These are phyloP conservation scores for Aspergillus persii DNA, from an alignment of 2,329 filamentous ascomycete species.

Conservation along the genomic window DNA sequence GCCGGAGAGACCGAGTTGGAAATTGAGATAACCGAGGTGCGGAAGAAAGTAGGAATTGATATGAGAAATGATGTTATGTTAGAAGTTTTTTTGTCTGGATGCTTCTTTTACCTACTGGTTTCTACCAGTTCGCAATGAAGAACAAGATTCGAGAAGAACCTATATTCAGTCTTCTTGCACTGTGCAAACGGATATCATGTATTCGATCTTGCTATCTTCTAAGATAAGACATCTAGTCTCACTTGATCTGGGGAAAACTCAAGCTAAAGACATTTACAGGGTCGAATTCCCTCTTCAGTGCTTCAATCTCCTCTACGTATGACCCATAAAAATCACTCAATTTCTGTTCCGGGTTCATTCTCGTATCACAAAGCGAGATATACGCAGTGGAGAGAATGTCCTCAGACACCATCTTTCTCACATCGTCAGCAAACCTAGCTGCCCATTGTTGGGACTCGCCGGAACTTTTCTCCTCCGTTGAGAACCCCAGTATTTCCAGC, in stretches of 20 bases:
- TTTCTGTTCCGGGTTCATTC: not conserved
- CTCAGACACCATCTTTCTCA: conserved; percentile 4
- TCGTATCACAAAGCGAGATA: conserved; percentile 13
- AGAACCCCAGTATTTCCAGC: conserved; percentile 17
- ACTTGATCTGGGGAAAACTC: not conserved
- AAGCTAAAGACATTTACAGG: conserved; percentile 15
- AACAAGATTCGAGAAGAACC: too few relatives aligned
- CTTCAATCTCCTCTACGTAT: conserved; percentile 12
- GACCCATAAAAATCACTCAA: conserved; percentile 18
- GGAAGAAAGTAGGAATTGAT: too few relatives aligned
- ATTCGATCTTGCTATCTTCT: too few relatives aligned
- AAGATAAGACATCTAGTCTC: not conserved
- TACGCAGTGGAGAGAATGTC: conserved; percentile 17
- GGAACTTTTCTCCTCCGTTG: not conserved
- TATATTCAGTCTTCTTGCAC: too few relatives aligned
- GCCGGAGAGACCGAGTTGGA: too few relatives aligned
- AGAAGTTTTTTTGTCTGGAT: too few relatives aligned
- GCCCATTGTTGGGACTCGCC: conserved; percentile 12
- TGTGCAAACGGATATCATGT: too few relatives aligned
- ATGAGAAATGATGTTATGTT: too few relatives aligned
- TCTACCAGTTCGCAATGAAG: too few relatives aligned
- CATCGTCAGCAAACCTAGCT: not conserved
- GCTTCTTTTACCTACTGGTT: too few relatives aligned
- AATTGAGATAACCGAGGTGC: too few relatives aligned
- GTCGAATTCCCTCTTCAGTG: conserved; percentile 17